Percentiles rank a stretch among this genome's conserved stretches.
phyloP scores from a whole-genome alignment of 805 yeast genomes.

The Candida lessepsii region DNA sequence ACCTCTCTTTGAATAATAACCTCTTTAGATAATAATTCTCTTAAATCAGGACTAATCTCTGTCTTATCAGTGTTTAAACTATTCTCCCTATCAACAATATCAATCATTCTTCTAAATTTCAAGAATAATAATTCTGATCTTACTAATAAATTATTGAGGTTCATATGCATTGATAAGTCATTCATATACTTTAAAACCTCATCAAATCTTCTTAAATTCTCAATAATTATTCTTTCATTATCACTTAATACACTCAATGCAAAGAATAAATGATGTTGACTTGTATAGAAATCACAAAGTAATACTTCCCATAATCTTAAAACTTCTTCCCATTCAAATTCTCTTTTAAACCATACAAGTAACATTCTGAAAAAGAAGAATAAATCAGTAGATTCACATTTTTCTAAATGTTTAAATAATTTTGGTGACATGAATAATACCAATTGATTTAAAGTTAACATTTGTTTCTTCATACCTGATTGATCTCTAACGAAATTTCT shows the following conservation, averaged over 20 bases:
- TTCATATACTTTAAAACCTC: constrained; percentile 92
- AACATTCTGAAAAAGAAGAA: constrained; percentile 95
- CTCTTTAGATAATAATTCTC: constrained; percentile 58
- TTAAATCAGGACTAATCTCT: constrained; percentile 52
- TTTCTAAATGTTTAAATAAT: constrained; percentile 75
- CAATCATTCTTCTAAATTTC: constrained; percentile 76
- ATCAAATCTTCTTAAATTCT: constrained; percentile 76
- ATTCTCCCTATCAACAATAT: constrained; percentile 62
- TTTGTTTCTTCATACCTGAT: constrained; percentile 88
- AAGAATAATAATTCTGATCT: constrained; percentile 82
- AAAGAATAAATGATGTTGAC: constrained; percentile 85
- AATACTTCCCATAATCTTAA: constrained; percentile 86
- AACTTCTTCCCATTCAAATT: constrained; percentile 76
- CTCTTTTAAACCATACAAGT: constrained; percentile 93
- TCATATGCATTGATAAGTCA: constrained; percentile 76
- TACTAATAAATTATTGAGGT: constrained; percentile 73
- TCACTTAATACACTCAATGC: constrained; percentile 89
- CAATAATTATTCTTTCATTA: constrained; percentile 73
- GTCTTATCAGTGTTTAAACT: constrained; percentile 16
- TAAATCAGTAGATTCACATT: constrained; percentile 84
- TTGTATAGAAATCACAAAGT: constrained; percentile 82
- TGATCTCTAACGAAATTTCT: constrained; percentile 89
- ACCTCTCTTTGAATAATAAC: constrained; percentile 64
- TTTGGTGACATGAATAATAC: constrained; percentile 90
- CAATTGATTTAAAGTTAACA: constrained; percentile 77